Evolutionary conservation across 345 rosid genomes (phyloP), one percentile per base, ranked within the genome.

Genomic region (Populus davidiana): DNA sequence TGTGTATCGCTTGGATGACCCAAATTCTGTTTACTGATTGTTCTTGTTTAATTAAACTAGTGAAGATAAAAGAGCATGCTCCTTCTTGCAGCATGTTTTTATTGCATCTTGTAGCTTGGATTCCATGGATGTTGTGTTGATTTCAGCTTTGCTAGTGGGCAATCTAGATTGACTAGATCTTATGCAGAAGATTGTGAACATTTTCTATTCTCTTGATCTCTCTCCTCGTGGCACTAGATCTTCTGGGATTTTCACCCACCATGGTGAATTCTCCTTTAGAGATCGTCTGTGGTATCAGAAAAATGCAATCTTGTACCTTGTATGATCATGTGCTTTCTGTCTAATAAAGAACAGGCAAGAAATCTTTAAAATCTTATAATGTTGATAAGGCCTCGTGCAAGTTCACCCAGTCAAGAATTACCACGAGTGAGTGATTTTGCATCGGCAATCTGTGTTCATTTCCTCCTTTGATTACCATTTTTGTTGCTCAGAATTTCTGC

Each of bases 1-100:
- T 43, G 6, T 71, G 79, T 81, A 81, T 79, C 81, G 76, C 67
- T 70, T 63, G 73, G 82, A 75, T 65, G 56, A 80, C 81, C 85
- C 81, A 65, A 75, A 41, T 82, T 82, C 73, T 64, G 52, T 74
- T n/a, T 75, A 67, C 75, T 79, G 82, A 74, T 81, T 80, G 65
- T 78, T 71, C 44, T 39, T 72, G 78, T 80, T 79, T 72, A 65
- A 41, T 10, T 41, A 59, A 52, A 12, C 8, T 38, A 79, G 78
- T 44, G 77, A 74, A 73, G 73, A 77, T 83, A 9, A 78, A 49
- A 78, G 70, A 71, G 47, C 74, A 9, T 35, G 68, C 44, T 54
- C 35, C 44, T 74, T 59, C 72, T 64, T 31, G 74, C 31, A 76
- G 68, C 75, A 33, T 64, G 36, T 69, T 69, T 39, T 43, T 38